Conservation (phyloP, 441 rosid species). For the Melastoma candidum region DNA sequence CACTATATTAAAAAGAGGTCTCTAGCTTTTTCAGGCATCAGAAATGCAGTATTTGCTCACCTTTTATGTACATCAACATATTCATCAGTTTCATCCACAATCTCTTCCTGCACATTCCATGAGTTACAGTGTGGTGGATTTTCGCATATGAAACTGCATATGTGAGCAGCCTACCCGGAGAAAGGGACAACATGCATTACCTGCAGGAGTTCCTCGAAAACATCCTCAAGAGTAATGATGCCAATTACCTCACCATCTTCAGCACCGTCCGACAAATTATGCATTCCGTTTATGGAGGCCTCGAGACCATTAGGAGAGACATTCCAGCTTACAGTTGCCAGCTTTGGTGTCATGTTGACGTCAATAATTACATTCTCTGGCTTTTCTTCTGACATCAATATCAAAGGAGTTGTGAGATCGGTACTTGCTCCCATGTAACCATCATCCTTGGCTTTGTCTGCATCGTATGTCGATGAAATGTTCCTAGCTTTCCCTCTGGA, state of each 20-base stretch:
- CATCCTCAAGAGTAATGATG: constrained; percentile 8
- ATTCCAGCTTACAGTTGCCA: too few species aligned
- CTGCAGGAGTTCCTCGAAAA: constrained; percentile 3
- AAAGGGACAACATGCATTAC: constrained; percentile 1
- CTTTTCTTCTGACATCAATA: too few species aligned
- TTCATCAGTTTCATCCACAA: constrained; percentile 97
- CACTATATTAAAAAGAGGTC: constrained; percentile 1
- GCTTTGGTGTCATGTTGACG: too few species aligned
- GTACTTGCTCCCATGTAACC: too few species aligned
- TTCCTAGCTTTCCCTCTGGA: constrained; percentile 6
- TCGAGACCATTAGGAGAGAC: too few species aligned
- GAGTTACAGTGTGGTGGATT: neutral
- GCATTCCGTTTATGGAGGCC: too few species aligned
- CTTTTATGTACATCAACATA: constrained; percentile 95
- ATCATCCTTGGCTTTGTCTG: too few species aligned
- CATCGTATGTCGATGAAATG: too few species aligned
- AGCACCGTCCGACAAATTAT: neutral
- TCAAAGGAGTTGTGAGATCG: too few species aligned
- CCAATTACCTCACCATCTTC: constrained; percentile 5
- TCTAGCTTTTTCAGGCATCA: neutral
- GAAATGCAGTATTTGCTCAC: constrained; percentile 17
- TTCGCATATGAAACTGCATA: neutral
- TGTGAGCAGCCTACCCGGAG: neutral
- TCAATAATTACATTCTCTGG: too few species aligned
- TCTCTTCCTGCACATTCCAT: constrained; percentile 63